Evolutionary conservation across 768 basidiomycete genomes (phyloP), one percentile per base, ranked within the genome.

Genomic region (Suillus lakei): DNA sequence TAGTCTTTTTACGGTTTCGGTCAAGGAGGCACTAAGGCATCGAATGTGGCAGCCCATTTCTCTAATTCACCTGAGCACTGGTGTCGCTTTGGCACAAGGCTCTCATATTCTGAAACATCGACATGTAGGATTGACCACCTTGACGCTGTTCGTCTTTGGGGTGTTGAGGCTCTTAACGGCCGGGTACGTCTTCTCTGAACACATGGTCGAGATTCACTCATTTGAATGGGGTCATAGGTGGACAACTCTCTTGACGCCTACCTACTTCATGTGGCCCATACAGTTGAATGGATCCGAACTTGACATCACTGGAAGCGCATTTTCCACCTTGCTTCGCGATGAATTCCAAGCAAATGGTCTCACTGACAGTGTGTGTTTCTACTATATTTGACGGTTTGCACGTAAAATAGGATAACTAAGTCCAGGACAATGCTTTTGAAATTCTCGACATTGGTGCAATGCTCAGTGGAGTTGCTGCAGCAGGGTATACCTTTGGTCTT

Each of bases 201-300:
- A 23, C 28, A 23, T 58, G n/a, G 15, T 51, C 18, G 16, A 32
- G 6, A 12, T 54, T 18, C 1, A 32, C 58, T 55, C 12, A 26
- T 39, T 18, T 15, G 6, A 13, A 46, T 64, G 23, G 26, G 3
- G 5, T 55, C 16, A 28, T n/a, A 67, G 67, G 21, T 69, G 68
- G 66, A 38, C 68, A 43, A 69, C 68, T 16, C 61, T 69, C 9
- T 21, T 69, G n/a, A 54, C 61, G 1, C 68, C 68, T 28, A 58
- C 30, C 5, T 10, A 54, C n/a, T 44, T 69, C 28, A 21, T 16
- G 26, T 26, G 21, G 7, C 6, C 50, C n/a, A 23, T 60, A 18
- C 18, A 16, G 15, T 30, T 51, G 7, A 54, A 28, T 4, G 68
- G 68, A 12, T 48, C 28, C 13, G 68, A 69, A 54, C 36, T 63